phyloP scores from a whole-genome alignment of 495 filamentous ascomycete genomes.

The Podospora sp. region DNA sequence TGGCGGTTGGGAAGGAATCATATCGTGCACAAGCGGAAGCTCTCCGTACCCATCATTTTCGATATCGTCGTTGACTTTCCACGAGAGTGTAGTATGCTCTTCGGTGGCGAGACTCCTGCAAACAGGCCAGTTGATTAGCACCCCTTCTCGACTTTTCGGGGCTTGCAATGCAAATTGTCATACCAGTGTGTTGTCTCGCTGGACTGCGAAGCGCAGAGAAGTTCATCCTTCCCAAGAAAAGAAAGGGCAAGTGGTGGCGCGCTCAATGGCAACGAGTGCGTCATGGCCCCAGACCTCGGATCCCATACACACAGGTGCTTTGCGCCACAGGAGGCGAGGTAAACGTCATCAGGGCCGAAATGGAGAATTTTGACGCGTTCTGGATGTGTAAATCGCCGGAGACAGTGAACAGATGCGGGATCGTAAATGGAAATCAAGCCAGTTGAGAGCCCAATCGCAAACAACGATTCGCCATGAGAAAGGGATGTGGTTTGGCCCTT shows the following conservation, averaged over 20 bases:
- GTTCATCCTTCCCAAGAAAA: conserved; percentile 21
- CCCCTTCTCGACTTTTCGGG: background rate
- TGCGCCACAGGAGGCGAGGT: conserved; percentile 28
- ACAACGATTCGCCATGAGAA: conserved; percentile 25
- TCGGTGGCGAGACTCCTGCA: conserved; percentile 15
- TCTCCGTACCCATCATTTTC: conserved; percentile 13
- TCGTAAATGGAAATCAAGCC: conserved; percentile 35
- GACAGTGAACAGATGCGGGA: conserved; percentile 26
- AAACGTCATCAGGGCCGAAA: conserved; percentile 23
- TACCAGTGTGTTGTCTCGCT: conserved; percentile 28
- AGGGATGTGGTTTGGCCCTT: conserved; percentile 26
- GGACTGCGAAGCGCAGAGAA: conserved; percentile 25
- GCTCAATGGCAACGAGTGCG: conserved; percentile 19
- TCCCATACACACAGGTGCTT: conserved; percentile 30
- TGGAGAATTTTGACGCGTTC: conserved; percentile 29
- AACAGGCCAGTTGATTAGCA: background rate
- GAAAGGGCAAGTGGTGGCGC: conserved; percentile 12
- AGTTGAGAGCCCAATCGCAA: conserved; percentile 36
- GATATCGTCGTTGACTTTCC: conserved; percentile 6
- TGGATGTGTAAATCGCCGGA: conserved; percentile 24
- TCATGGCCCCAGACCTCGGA: conserved; percentile 15
- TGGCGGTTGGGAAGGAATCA: conserved; percentile 19
- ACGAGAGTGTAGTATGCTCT: conserved; percentile 19
- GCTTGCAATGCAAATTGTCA: background rate
- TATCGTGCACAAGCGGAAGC: background rate